phyloP scores from a whole-genome alignment of 306 rosid species.

The Prosopis cineraria region DNA sequence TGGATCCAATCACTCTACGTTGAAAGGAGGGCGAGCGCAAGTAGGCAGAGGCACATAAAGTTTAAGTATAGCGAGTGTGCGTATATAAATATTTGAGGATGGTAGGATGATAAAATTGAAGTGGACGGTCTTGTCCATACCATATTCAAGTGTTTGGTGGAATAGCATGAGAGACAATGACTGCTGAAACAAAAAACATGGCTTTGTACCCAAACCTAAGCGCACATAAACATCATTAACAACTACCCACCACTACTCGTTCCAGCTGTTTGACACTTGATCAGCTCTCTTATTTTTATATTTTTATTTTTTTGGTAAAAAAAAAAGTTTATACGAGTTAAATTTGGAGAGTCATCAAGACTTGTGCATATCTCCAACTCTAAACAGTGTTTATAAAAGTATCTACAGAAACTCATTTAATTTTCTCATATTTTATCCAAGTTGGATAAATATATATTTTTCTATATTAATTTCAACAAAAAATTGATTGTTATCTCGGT shows the following conservation, averaged over 20 bases:
- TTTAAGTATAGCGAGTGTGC: too few species aligned
- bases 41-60: too few species aligned
- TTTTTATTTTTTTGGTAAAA: too few species aligned
- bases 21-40: neutral
- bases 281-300: too few species aligned
- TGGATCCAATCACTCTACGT: neutral
- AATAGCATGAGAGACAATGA: constrained; percentile 11
- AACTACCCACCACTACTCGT: constrained; percentile 19
- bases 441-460: too few species aligned
- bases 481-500: neutral
- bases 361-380: too few species aligned
- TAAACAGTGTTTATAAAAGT: too few species aligned
- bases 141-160: neutral
- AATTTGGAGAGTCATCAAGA: too few species aligned
- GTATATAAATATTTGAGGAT: neutral
- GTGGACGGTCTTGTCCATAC: neutral
- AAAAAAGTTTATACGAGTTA: too few species aligned
- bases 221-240: neutral
- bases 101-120: neutral
- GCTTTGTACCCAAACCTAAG: neutral
- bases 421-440: neutral
- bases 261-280: constrained; percentile 31
- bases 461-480: too few species aligned
- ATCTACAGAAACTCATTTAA: too few species aligned
- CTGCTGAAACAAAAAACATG: constrained; percentile 6